These are phyloP conservation scores for Alternaria triticimaculans DNA, from an alignment of 2,329 filamentous ascomycete genomes.

Conservation along the genomic window DNA sequence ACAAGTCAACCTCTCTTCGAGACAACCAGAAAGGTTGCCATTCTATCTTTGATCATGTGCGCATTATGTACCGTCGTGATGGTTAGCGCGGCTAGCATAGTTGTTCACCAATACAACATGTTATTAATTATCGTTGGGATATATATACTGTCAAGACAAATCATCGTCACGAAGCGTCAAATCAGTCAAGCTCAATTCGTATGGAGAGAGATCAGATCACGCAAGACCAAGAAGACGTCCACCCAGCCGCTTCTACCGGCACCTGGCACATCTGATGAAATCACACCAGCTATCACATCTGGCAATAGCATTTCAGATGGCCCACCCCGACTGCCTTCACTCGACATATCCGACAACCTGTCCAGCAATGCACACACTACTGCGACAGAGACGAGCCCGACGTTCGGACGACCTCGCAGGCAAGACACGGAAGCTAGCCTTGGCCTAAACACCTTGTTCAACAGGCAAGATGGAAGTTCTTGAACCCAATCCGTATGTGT, in stretches of 20 bases:
- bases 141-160: no score
- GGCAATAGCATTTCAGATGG: background rate
- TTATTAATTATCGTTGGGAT: no score
- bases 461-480: background rate
- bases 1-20: no score
- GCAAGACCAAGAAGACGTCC: background rate
- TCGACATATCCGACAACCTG: background rate
- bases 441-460: background rate
- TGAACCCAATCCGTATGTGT: no score
- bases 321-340: background rate
- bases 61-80: no score
- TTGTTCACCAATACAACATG: no score
- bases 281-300: background rate
- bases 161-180: background rate
- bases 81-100: no score
- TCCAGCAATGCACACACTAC: background rate
- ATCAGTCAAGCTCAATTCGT: background rate
- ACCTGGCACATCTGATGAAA: no score
- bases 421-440: background rate
- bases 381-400: background rate
- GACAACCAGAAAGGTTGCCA: no score
- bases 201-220: background rate
- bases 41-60: no score
- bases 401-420: background rate
- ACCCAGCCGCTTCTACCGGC: no score